Conservation (phyloP, 495 filamentous ascomycete species). For the Hypoxylon crocopeplum region DNA sequence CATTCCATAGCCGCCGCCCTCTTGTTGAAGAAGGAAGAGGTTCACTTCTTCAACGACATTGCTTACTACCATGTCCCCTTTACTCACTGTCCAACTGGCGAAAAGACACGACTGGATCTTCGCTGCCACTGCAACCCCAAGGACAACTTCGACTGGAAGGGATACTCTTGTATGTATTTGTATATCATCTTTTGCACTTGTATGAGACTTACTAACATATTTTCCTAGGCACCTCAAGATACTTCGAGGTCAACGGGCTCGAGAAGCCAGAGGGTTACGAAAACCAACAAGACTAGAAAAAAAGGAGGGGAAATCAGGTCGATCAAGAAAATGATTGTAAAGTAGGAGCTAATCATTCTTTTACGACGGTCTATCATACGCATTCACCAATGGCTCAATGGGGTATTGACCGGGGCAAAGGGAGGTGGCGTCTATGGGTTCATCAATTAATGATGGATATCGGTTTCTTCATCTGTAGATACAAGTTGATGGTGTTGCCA, state of each 20-base stretch:
- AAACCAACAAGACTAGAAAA: constrained; percentile 63
- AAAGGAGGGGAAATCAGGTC: background rate
- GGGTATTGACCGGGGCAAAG: constrained; percentile 36
- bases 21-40: constrained; percentile 86
- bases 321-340: constrained; percentile 24
- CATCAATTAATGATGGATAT: constrained; percentile 34
- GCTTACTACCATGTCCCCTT: constrained; percentile 99
- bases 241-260: constrained; percentile 80
- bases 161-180: constrained; percentile 80
- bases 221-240: constrained; percentile 72
- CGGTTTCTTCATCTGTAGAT: constrained; percentile 47
- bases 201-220: constrained; percentile 15
- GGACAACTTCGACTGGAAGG: constrained; percentile 99
- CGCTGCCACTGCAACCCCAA: constrained; percentile 94
- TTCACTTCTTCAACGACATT: constrained; percentile 99
- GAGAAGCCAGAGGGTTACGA: constrained; percentile 84
- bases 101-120: constrained; percentile 77
- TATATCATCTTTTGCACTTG: background rate
- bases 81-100: constrained; percentile 92
- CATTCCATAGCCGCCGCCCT: constrained; percentile 93
- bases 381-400: constrained; percentile 34
- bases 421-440: constrained; percentile 40
- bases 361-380: constrained; percentile 37
- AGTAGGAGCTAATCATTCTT: constrained; percentile 34
- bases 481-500: constrained; percentile 27